Conservation (phyloP, 176 grass and related monocot species). For the Phoenix dactylifera region DNA sequence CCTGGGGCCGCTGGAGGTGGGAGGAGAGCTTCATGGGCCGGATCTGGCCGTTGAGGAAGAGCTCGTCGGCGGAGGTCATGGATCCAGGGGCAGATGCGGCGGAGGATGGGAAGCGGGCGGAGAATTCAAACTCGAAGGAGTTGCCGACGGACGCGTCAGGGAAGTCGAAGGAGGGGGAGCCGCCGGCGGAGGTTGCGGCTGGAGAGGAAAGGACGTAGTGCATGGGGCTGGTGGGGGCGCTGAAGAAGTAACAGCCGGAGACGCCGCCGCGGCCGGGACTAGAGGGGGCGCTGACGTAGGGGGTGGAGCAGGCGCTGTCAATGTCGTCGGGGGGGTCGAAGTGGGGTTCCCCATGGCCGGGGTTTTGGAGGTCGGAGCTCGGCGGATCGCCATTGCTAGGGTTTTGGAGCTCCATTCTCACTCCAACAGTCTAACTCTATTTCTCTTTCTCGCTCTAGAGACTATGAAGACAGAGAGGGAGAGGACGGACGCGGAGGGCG, state of each 20-base stretch:
- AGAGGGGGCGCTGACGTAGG: conserved; percentile 22
- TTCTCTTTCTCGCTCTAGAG: too few species aligned
- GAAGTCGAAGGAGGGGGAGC: neutral
- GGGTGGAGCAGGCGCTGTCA: conserved; percentile 25
- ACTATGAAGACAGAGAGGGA: neutral
- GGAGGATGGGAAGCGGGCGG: conserved; percentile 17
- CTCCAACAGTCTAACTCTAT: neutral
- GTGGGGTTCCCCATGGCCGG: neutral
- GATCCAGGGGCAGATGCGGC: conserved; percentile 1
- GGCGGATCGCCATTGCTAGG: neutral
- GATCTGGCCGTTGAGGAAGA: conserved; percentile 25
- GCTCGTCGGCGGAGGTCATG: conserved; percentile 22
- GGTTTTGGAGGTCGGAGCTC: conserved; percentile 1
- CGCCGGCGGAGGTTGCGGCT: neutral
- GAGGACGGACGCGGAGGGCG: conserved; percentile 17
- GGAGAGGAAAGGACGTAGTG: conserved; percentile 19
- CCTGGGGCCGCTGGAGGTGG: conserved; percentile 17
- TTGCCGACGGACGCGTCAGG: conserved; percentile 1
- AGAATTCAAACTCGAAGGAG: conserved; percentile 23
- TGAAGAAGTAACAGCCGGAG: conserved; percentile 13
- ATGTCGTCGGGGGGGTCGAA: neutral
- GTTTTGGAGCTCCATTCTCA: conserved; percentile 10
- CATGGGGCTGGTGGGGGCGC: conserved; percentile 21
- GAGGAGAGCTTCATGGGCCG: conserved; percentile 22
- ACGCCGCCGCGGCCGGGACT: conserved; percentile 6